Evolutionary conservation across 768 basidiomycete genomes (phyloP).

Genomic region (Tulasnella sp.): DNA sequence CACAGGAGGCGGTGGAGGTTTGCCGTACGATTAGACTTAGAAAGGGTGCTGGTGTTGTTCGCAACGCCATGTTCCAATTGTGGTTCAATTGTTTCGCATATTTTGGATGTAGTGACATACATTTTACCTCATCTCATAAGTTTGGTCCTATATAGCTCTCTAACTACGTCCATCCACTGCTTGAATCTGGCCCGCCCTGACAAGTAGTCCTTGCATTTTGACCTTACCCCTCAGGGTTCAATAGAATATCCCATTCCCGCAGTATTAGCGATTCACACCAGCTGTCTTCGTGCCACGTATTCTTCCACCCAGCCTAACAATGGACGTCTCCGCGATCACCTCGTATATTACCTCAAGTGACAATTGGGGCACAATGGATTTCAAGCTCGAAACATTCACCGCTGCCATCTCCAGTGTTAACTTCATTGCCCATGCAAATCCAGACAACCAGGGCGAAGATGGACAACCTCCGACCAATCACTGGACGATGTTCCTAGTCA

Average conservation of each 20-base stretch:
- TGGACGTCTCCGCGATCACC: background rate
- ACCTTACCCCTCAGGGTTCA: too few relatives aligned
- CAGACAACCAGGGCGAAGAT: too few relatives aligned
- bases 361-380: background rate
- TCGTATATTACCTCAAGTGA: background rate
- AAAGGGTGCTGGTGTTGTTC: background rate
- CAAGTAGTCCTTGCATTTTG: too few relatives aligned
- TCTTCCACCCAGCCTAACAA: background rate
- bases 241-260: too few relatives aligned
- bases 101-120: background rate
- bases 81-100: background rate
- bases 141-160: too few relatives aligned
- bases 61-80: background rate
- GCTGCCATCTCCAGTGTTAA: background rate
- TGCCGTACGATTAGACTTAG: slow-evolving; percentile 18
- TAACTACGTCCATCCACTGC: too few relatives aligned
- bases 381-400: background rate
- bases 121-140: too few relatives aligned
- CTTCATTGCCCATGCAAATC: too few relatives aligned
- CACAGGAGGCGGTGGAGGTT: background rate
- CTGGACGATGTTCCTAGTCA: background rate
- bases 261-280: too few relatives aligned
- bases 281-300: too few relatives aligned
- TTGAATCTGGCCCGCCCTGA: too few relatives aligned
- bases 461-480: too few relatives aligned